Conservation (phyloP, 805 yeast species). For the Metschnikowia henanensis region DNA sequence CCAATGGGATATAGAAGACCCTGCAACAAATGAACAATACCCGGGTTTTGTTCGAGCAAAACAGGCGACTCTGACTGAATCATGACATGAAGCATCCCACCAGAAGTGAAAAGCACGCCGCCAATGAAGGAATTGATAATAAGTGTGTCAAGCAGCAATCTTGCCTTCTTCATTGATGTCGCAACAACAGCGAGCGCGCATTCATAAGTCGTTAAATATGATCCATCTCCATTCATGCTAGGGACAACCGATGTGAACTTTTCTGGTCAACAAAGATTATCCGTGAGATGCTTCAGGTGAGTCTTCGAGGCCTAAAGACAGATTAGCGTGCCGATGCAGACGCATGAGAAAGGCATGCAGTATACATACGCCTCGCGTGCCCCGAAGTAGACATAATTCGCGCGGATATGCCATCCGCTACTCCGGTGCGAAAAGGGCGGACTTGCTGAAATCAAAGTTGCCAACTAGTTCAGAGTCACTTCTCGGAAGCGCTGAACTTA, state of each 20-base stretch:
- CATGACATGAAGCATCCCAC: constrained; percentile 68
- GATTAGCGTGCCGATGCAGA: background rate
- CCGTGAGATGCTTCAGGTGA: background rate
- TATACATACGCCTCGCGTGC: background rate
- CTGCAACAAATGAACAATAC: constrained; percentile 53
- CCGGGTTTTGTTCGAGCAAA: constrained; percentile 44
- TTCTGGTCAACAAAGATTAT: background rate
- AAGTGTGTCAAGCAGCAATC: constrained; percentile 61
- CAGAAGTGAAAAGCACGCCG: constrained; percentile 65
- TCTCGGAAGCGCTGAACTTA: background rate
- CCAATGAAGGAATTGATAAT: constrained; percentile 66
- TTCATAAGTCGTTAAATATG: constrained; percentile 74
- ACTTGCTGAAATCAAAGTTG: constrained; percentile 11
- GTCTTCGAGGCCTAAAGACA: too few species aligned
- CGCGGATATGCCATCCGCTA: constrained; percentile 11
- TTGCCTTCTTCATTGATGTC: constrained; percentile 78
- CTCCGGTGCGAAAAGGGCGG: constrained; percentile 12
- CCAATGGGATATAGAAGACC: constrained; percentile 72
- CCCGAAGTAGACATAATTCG: constrained; percentile 2
- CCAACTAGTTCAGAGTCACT: background rate
- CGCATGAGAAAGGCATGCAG: constrained; percentile 1
- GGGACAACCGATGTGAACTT: background rate
- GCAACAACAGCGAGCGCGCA: constrained; percentile 85
- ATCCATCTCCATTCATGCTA: constrained; percentile 22
- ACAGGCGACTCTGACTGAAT: constrained; percentile 53